These are phyloP conservation scores for Juglanconis sp. DNA, from an alignment of 2,329 filamentous ascomycete species.

Conservation along the genomic window DNA sequence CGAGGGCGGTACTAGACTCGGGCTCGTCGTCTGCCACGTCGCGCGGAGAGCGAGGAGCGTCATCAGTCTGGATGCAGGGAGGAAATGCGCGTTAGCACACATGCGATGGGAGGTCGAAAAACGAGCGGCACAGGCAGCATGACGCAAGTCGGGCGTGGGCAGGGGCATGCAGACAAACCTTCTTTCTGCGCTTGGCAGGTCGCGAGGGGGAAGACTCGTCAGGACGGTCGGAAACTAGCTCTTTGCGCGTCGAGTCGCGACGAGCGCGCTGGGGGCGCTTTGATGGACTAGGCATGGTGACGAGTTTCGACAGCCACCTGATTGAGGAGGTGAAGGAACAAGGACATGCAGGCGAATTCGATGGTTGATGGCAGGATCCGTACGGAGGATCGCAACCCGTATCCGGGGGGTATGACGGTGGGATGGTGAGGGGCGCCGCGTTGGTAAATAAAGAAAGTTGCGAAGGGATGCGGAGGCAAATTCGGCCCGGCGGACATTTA, in stretches of 20 bases:
- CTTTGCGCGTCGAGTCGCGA: conserved; percentile 30
- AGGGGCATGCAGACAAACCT: conserved; percentile 37
- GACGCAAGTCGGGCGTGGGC: conserved; percentile 12
- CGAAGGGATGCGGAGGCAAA: conserved; percentile 14
- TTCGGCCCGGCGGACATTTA: neutral
- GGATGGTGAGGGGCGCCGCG: neutral
- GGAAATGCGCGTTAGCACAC: conserved; percentile 5
- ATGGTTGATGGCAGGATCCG: neutral
- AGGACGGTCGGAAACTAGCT: conserved; percentile 24
- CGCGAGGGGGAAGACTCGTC: conserved; percentile 58
- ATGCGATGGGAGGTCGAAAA: neutral
- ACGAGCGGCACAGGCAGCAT: neutral
- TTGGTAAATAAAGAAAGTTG: conserved; percentile 13
- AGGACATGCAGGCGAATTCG: conserved; percentile 14
- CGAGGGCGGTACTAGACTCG: conserved; percentile 18
- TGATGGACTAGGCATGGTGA: conserved; percentile 28
- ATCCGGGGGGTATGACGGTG: neutral
- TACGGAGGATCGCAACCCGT: neutral
- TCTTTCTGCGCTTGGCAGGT: conserved; percentile 63
- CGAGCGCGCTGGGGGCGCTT: conserved; percentile 31
- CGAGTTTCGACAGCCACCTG: conserved; percentile 5
- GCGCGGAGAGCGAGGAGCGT: conserved; percentile 27
- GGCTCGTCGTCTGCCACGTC: conserved; percentile 44
- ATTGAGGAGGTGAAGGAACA: neutral
- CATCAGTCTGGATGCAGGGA: conserved; percentile 6